Percentiles rank a stretch among this genome's conserved stretches.
Evolutionary conservation across 1,139 yeast genomes (phyloP).

Genomic region (Candida buenavistaensis): DNA sequence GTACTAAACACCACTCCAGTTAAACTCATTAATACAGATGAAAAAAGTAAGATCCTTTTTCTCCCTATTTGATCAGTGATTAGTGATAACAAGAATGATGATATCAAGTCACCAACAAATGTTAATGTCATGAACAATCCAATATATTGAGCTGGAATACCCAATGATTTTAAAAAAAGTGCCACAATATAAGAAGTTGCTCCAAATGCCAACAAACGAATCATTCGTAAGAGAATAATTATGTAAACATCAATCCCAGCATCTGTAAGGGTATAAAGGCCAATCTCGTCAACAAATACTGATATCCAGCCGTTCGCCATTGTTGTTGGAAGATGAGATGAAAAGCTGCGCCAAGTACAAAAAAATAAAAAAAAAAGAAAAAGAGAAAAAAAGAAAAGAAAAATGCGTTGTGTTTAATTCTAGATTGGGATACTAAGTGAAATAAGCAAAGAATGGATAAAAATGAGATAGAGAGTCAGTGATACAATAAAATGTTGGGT

Average conservation of each 20-base stretch:
- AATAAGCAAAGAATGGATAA: too few relatives aligned
- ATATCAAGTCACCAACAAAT: slow-evolving; percentile 71
- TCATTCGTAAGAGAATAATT: slow-evolving; percentile 33
- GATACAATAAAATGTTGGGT: too few relatives aligned
- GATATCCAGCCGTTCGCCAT: slow-evolving; percentile 6
- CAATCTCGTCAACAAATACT: slow-evolving; percentile 23
- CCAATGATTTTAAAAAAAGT: slow-evolving; percentile 32
- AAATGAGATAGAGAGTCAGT: too few relatives aligned
- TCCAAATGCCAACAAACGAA: slow-evolving; percentile 42
- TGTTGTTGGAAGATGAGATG: neutral
- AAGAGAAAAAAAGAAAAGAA: neutral
- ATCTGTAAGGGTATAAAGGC: slow-evolving; percentile 24
- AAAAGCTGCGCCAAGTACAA: neutral
- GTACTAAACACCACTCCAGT: slow-evolving; percentile 31
- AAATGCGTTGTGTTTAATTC: too few relatives aligned
- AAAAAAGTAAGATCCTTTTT: slow-evolving; percentile 25
- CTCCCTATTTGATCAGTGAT: slow-evolving; percentile 74
- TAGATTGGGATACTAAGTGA: too few relatives aligned
- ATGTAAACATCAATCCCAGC: slow-evolving; percentile 31
- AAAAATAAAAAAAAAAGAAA: neutral
- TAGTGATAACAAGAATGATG: slow-evolving; percentile 75
- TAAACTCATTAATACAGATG: slow-evolving; percentile 28
- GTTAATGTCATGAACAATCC: slow-evolving; percentile 60
- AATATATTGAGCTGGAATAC: slow-evolving; percentile 29
- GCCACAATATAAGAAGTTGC: slow-evolving; percentile 43